phyloP scores from a whole-genome alignment of 2,329 filamentous ascomycete genomes.

The Talaromyces sp. region DNA sequence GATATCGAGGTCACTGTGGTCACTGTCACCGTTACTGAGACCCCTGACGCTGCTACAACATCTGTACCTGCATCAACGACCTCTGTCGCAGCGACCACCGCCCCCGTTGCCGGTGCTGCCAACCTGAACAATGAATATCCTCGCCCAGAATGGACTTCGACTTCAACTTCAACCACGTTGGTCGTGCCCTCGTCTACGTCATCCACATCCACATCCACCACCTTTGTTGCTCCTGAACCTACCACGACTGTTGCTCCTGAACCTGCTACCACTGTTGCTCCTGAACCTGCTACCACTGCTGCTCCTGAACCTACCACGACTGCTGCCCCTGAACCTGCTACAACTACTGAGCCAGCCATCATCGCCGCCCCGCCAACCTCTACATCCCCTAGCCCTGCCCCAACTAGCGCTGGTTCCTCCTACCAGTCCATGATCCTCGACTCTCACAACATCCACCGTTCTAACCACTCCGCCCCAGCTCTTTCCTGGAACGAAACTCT shows the following conservation, averaged over 20 bases:
- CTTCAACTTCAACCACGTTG: background rate
- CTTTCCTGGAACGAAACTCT: slow-evolving; percentile 63
- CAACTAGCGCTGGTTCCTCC: slow-evolving; percentile 23
- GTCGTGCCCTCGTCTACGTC: slow-evolving; percentile 4
- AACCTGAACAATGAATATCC: slow-evolving; percentile 2
- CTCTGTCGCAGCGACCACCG: background rate
- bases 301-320: background rate
- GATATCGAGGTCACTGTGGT: slow-evolving; percentile 12
- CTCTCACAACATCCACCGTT: slow-evolving; percentile 81
- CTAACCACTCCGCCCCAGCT: slow-evolving; percentile 67
- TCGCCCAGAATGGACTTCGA: slow-evolving; percentile 1
- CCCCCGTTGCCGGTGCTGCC: background rate
- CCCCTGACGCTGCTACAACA: background rate
- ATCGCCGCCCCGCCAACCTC: too few relatives aligned
- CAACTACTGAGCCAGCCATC: slow-evolving; percentile 11
- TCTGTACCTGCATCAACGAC: background rate
- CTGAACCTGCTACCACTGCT: background rate
- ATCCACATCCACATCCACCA: background rate
- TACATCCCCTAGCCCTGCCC: slow-evolving; percentile 25
- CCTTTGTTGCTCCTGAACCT: background rate
- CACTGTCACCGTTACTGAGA: slow-evolving; percentile 13
- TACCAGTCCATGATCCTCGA: slow-evolving; percentile 46
- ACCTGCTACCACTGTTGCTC: background rate
- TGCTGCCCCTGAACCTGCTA: slow-evolving; percentile 1
- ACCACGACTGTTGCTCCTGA: background rate